Percentiles rank a stretch among this genome's conserved stretches.
Evolutionary conservation across 2,329 filamentous ascomycete species (phyloP).

Genomic region (Aureobasidium uvarum): DNA sequence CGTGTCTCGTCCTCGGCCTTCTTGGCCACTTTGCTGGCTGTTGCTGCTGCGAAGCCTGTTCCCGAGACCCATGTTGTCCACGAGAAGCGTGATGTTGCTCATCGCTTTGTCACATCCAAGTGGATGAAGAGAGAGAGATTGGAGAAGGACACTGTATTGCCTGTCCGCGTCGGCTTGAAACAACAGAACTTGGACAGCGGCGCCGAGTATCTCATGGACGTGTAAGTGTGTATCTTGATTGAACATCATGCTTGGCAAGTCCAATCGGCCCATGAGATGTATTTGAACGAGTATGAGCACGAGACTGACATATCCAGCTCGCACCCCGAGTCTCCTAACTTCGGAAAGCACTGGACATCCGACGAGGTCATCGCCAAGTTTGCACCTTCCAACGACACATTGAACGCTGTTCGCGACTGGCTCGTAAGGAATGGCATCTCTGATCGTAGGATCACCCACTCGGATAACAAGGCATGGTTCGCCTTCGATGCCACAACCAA

Average conservation of each 20-base stretch:
- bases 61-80: constrained; percentile 43
- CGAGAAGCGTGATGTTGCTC: constrained; percentile 41
- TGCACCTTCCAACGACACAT: constrained; percentile 33
- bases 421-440: constrained; percentile 30
- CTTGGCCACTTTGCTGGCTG: constrained; percentile 15
- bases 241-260: neutral
- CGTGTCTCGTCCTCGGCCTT: constrained; percentile 19
- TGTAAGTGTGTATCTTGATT: constrained; percentile 28
- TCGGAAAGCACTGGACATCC: constrained; percentile 38
- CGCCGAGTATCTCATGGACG: constrained; percentile 37
- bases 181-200: constrained; percentile 48
- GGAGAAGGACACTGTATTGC: constrained; percentile 40
- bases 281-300: neutral
- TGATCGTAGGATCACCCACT: constrained; percentile 33
- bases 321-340: constrained; percentile 37
- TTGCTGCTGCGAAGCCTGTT: constrained; percentile 18
- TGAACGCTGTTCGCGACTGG: constrained; percentile 34
- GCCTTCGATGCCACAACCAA: constrained; percentile 36
- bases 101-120: constrained; percentile 32
- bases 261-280: neutral
- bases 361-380: constrained; percentile 35
- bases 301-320: constrained; percentile 28
- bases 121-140: constrained; percentile 45
- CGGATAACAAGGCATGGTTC: constrained; percentile 39
- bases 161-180: constrained; percentile 49